These are phyloP conservation scores for Coccomyxa sp. DNA, from an alignment of 139 green algal genomes.

Conservation along the genomic window DNA sequence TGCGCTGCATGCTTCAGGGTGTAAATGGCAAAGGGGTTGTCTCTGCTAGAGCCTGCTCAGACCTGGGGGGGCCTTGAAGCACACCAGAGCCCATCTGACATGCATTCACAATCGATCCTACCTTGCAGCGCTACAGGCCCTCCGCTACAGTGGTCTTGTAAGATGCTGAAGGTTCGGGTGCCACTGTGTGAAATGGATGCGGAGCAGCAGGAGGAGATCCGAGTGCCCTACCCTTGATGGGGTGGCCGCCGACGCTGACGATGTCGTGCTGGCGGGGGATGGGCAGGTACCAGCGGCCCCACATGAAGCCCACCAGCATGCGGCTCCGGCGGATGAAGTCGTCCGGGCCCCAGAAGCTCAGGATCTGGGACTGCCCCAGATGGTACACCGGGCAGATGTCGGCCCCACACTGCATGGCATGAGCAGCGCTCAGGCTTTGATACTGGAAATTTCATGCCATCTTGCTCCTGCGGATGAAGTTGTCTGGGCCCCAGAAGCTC, in stretches of 20 bases:
- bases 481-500: neutral
- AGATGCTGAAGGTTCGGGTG: neutral
- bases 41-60: too few relatives aligned
- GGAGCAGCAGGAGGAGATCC: neutral
- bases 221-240: neutral
- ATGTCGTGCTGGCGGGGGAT: constrained; percentile 13
- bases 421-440: neutral
- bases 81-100: too few relatives aligned
- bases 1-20: neutral
- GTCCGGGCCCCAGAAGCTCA: neutral
- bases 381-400: constrained; percentile 17
- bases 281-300: constrained; percentile 20
- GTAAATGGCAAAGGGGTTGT: neutral
- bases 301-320: constrained; percentile 13
- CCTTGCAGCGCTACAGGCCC: neutral
- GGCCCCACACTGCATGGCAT: neutral
- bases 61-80: too few relatives aligned
- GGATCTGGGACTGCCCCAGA: constrained; percentile 15
- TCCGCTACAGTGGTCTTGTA: neutral
- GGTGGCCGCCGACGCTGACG: neutral
- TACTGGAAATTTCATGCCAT: neutral
- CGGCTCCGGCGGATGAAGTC: constrained; percentile 8
- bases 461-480: constrained; percentile 7
- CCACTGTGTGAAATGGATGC: neutral
- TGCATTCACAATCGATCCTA: too few relatives aligned